These are phyloP conservation scores for Nyssa sinensis DNA, from an alignment of 148 eudicot species.

Conservation along the genomic window DNA sequence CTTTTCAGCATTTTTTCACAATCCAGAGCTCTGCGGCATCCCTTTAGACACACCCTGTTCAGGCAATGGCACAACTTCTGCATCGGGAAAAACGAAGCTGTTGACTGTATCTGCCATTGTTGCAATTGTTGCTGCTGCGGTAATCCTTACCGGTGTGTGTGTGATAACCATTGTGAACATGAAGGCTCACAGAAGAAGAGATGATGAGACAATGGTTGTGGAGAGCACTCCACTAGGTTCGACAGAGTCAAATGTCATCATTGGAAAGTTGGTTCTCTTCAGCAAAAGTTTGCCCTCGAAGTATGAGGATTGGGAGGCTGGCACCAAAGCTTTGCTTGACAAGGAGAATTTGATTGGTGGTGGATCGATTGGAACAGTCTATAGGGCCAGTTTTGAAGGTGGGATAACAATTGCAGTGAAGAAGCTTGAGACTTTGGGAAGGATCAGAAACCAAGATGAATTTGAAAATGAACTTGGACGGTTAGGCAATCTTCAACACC, in stretches of 20 bases:
- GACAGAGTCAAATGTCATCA: slow-evolving; percentile 60
- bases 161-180: slow-evolving; percentile 66
- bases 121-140: slow-evolving; percentile 84
- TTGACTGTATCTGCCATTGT: slow-evolving; percentile 74
- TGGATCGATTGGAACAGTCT: slow-evolving; percentile 79
- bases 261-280: slow-evolving; percentile 91
- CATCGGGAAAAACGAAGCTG: slow-evolving; percentile 49
- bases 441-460: slow-evolving; percentile 79
- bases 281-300: slow-evolving; percentile 87
- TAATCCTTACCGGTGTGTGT: slow-evolving; percentile 79
- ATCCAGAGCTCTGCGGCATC: slow-evolving; percentile 64
- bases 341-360: slow-evolving; percentile 76
- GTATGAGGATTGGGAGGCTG: slow-evolving; percentile 96
- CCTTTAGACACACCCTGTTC: slow-evolving; percentile 47
- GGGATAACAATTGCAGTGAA: slow-evolving; percentile 82
- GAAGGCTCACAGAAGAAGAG: slow-evolving; percentile 56
- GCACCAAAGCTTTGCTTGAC: slow-evolving; percentile 80
- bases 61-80: slow-evolving; percentile 17
- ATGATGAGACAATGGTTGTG: slow-evolving; percentile 37
- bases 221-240: slow-evolving; percentile 80
- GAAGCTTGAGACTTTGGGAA: slow-evolving; percentile 76
- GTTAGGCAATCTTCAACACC: slow-evolving; percentile 71
- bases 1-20: slow-evolving; percentile 63
- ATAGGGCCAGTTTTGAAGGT: slow-evolving; percentile 77
- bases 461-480: slow-evolving; percentile 88